These are phyloP conservation scores for Tardiomyces blankii DNA, from an alignment of 1,139 yeast species.

Conservation along the genomic window DNA sequence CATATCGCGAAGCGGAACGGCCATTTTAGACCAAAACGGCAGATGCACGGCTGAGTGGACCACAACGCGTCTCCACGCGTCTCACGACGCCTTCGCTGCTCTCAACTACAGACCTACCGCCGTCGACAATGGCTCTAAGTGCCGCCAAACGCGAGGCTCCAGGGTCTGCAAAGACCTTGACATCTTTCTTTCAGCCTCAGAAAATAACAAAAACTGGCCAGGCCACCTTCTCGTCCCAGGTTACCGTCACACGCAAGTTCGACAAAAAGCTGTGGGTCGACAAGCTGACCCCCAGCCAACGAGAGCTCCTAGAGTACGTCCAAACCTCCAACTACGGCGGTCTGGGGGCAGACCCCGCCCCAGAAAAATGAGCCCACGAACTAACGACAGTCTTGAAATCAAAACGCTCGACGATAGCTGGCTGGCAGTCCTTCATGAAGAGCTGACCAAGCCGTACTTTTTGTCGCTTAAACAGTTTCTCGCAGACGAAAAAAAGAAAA, in stretches of 20 bases:
- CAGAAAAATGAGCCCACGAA: background rate
- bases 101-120: no score
- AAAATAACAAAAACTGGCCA: background rate
- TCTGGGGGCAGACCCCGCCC: no score
- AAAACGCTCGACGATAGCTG: constrained; percentile 62
- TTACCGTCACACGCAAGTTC: constrained; percentile 19
- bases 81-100: no score
- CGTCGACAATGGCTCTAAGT: background rate
- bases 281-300: constrained; percentile 41
- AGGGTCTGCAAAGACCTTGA: background rate
- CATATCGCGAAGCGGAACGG: no score
- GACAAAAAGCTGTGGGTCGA: constrained; percentile 45
- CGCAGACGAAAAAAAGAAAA: constrained; percentile 20
- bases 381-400: constrained; percentile 40
- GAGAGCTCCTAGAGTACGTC: constrained; percentile 35
- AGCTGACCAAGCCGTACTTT: constrained; percentile 80
- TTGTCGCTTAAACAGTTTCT: constrained; percentile 58
- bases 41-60: no score
- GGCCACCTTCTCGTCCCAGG: background rate
- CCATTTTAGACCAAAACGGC: no score
- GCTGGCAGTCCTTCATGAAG: constrained; percentile 58
- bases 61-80: no score
- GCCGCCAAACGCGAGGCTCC: background rate
- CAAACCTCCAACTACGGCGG: no score
- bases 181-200: background rate